Evolutionary conservation across 805 yeast genomes (phyloP), one percentile per base, ranked within the genome.

Genomic region (Tetrapisispora fleetii): DNA sequence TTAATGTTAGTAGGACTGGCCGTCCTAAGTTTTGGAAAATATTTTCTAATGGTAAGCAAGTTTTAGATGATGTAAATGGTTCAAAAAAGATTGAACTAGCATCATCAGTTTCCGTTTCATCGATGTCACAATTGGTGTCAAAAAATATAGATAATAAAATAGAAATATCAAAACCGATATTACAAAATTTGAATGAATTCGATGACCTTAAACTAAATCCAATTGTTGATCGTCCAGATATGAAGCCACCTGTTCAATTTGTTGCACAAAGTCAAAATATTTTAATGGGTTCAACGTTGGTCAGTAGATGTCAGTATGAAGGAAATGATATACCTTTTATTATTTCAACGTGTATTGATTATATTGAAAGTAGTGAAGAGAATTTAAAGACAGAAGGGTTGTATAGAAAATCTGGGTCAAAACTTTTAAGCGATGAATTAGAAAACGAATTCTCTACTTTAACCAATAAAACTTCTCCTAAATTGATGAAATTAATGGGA

Each of bases 351-450:
- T 86, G 96, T 66, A 67, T 89, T 6, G 71, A 72, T 22, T 93
- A 83, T 55, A 87, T 93, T 46, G 96, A 91, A 67, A 60, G 62
- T 4, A 73, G 87, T 50, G 96, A 96, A 10, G 56, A 51, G 3
- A 49, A 47, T 3, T 66, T 89, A 55, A 79, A 75, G 40, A 69
- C 74, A 52, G 97, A 90, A 64, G 99, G 99, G 10, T 75, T 91
- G 38, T 91, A 93, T 68, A 75, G 99, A 57, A 83, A 90, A 54
- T 83, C 95, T 42, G 99, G 96, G 1, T 76, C 87, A 10, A 82
- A 85, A 43, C 76, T 84, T 45, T 78, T 58, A n/a, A 59, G 65
- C 30, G 68, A 65, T 43, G 57, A 59, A 37, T 52, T 63, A 21
- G 68, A 64, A 46, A 45, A 45, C 13, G 45, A 50, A 9, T 56